A percentile compares a stretch with the other conserved stretches of the same genome.
Conservation (phyloP, 352 stramenopile species). For the Phytopythium aichiense region DNA sequence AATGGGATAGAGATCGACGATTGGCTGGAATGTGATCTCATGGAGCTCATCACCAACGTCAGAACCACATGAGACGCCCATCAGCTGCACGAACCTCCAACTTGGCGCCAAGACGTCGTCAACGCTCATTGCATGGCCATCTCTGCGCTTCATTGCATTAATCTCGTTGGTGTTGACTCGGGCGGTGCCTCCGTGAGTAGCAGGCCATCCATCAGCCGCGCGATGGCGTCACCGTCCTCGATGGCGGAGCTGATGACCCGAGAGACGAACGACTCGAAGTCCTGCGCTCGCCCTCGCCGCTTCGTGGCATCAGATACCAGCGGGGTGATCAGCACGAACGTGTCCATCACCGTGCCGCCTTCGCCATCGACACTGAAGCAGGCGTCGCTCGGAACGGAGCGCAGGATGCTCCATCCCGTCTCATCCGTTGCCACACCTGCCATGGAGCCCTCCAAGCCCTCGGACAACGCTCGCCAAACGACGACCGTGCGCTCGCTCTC, state of each 20-base stretch:
- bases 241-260: not conserved
- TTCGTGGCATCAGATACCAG: not conserved
- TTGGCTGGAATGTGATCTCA: too few relatives aligned
- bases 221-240: conserved; percentile 6
- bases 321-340: conserved; percentile 11
- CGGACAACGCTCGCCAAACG: conserved; percentile 55
- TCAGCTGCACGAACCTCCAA: too few relatives aligned
- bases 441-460: conserved; percentile 24
- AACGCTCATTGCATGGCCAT: too few relatives aligned
- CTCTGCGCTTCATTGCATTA: not conserved
- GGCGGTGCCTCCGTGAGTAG: not conserved
- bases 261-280: conserved; percentile 3
- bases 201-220: conserved; percentile 4
- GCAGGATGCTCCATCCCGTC: conserved; percentile 22
- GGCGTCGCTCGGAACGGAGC: conserved; percentile 5
- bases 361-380: not conserved
- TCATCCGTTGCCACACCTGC: conserved; percentile 25
- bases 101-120: too few relatives aligned
- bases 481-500: conserved; percentile 46
- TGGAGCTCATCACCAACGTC: too few relatives aligned
- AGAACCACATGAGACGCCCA: too few relatives aligned
- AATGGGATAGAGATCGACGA: too few relatives aligned
- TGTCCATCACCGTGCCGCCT: conserved; percentile 21
- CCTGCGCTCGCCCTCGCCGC: not conserved
- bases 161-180: too few relatives aligned